Evolutionary conservation across 2,329 filamentous ascomycete genomes (phyloP), one percentile per base, ranked within the genome.

Genomic region (Paecilomyces fulvus): DNA sequence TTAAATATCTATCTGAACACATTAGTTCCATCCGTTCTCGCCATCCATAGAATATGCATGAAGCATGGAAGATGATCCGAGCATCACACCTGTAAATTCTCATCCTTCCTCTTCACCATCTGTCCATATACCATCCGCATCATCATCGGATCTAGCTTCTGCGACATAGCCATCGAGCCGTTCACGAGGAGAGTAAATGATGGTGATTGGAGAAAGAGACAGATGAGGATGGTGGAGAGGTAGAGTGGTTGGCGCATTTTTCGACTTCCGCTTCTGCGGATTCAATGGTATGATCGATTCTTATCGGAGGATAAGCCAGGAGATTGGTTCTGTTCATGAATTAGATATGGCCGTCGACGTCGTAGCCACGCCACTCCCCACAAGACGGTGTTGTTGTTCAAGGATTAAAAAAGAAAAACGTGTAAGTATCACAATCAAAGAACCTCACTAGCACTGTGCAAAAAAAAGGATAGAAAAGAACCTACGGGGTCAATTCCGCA

Each of bases 21-120:
- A 49, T 23, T 25, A 28, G 20, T n/a, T n/a, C 17, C 11, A 28
- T 14, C 25, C 25, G 25, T 7, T 7, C 25, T 7, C 25, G 2
- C 25, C 6, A 28, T 28, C 21, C 3, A 25, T 20, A n/a, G n/a
- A 48, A 49, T 6, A 28, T 49, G 20, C 3, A 28, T 49, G 20
- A 28, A 5, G 10, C n/a, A 28, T 7, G 3, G 28, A 2, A n/a
- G 17, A 2, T 11, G 4, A 12, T 10, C 31, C 17, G 25, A n/a
- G 14, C 3, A 46, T 7, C 33, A 14, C 7, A 52, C 55, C 55
- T 56, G 55, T 43, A 56, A 30, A 56, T 56, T 53, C 12, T 56
- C 49, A 52, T 20, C 14, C 30, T 56, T 51, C 55, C 55, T 51
- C 21, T 30, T 46, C 30, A 20, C 31, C 49, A 56, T 20, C 30